Evolutionary conservation across 805 yeast species (phyloP).

Genomic region (Torulaspora gathmanii): DNA sequence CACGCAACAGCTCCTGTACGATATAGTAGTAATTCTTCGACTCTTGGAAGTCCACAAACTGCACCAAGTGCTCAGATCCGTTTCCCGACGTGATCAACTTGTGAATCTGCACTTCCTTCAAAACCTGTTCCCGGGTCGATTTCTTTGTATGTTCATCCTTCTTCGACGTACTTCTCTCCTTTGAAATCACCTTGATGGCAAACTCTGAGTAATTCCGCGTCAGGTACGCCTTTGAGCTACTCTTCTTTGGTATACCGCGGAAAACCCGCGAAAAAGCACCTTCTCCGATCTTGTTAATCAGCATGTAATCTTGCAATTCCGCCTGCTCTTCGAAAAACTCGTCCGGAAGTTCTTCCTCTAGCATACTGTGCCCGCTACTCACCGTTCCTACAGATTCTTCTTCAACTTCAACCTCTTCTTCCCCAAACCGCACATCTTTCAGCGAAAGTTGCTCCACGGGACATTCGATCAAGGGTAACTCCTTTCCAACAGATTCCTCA

Average conservation of each 20-base stretch:
- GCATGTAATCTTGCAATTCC: conserved; percentile 36
- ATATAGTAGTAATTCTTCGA: conserved; percentile 57
- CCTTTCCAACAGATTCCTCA: neutral
- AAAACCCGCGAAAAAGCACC: conserved; percentile 79
- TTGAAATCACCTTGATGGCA: conserved; percentile 59
- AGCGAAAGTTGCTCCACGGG: neutral
- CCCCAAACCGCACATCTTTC: neutral
- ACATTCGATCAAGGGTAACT: neutral
- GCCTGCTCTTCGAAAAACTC: conserved; percentile 36
- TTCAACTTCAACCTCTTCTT: conserved; percentile 7
- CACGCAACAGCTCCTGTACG: conserved; percentile 66
- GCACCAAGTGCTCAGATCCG: conserved; percentile 49
- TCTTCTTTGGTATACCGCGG: conserved; percentile 43
- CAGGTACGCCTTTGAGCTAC: conserved; percentile 13
- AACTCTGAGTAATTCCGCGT: conserved; percentile 31
- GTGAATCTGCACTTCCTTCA: conserved; percentile 75
- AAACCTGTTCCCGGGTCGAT: conserved; percentile 49
- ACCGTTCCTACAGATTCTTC: conserved; percentile 9
- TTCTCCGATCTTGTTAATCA: conserved; percentile 60
- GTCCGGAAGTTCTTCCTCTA: conserved; percentile 23
- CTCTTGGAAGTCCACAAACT: conserved; percentile 62
- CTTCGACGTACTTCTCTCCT: conserved; percentile 47
- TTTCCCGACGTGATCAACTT: conserved; percentile 48
- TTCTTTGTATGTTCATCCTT: conserved; percentile 21
- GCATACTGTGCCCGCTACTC: neutral